A percentile compares a stretch with the other conserved stretches of the same genome.
Conservation (phyloP, 2,329 filamentous ascomycete species). For the Colletotrichum phormii region DNA sequence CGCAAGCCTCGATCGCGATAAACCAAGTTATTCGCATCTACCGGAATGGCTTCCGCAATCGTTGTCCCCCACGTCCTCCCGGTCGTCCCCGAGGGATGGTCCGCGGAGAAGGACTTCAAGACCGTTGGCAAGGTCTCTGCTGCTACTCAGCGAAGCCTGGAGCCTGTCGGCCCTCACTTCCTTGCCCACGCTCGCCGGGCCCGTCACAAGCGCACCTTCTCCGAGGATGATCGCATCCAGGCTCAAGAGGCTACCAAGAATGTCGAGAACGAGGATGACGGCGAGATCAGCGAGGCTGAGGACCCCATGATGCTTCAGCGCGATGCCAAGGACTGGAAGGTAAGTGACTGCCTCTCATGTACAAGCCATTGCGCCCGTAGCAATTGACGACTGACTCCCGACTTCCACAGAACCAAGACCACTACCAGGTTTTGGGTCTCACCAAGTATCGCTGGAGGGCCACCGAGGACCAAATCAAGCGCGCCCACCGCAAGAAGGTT, state of each 20-base stretch:
- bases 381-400: neutral
- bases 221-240: constrained; percentile 97
- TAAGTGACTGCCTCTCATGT: constrained; percentile 51
- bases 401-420: constrained; percentile 83
- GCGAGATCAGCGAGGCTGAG: constrained; percentile 93
- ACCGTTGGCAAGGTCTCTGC: constrained; percentile 79
- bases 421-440: constrained; percentile 95
- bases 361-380: neutral
- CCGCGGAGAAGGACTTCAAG: constrained; percentile 93
- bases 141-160: constrained; percentile 87
- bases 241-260: constrained; percentile 96
- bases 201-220: constrained; percentile 97
- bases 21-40: constrained; percentile 40
- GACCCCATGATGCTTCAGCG: constrained; percentile 91
- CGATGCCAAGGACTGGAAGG: constrained; percentile 99
- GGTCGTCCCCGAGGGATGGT: constrained; percentile 82
- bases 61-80: constrained; percentile 77
- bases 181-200: constrained; percentile 95
- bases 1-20: constrained; percentile 5
- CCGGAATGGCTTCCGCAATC: constrained; percentile 71
- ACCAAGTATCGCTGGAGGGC: constrained; percentile 93
- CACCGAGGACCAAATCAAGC: constrained; percentile 98
- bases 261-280: constrained; percentile 89
- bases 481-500: constrained; percentile 99
- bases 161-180: constrained; percentile 97